Evolutionary conservation across 169 alveolate genomes (phyloP).

Genomic region (Neospora caninum): DNA sequence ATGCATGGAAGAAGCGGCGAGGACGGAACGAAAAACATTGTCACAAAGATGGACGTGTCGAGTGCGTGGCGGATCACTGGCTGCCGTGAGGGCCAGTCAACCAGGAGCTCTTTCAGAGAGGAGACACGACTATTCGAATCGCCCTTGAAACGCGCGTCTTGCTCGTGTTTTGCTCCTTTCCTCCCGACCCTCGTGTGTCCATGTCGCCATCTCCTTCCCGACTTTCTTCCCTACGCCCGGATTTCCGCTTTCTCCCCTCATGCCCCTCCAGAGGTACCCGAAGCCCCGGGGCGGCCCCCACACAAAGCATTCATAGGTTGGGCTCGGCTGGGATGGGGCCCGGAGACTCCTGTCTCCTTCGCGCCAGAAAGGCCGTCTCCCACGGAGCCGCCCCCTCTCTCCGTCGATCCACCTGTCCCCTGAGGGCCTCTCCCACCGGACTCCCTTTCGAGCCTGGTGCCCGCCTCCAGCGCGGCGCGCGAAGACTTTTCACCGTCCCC

Average conservation of each 20-base stretch:
- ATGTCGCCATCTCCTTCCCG: no score
- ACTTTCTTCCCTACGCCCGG: not conserved
- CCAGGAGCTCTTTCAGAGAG: no score
- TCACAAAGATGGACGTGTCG: no score
- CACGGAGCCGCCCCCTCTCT: not conserved
- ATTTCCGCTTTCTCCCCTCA: not conserved
- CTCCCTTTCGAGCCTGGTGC: not conserved
- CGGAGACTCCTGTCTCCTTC: not conserved
- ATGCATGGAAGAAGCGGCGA: no score
- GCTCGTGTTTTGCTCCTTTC: no score
- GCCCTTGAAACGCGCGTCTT: no score
- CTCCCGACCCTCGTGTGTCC: no score
- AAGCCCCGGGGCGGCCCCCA: not conserved
- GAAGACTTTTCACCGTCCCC: not conserved
- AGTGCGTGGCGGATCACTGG: no score
- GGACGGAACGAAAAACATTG: no score
- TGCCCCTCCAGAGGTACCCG: not conserved
- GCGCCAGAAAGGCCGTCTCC: not conserved
- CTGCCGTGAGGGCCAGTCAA: no score
- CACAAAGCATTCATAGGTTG: not conserved
- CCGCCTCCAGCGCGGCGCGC: not conserved
- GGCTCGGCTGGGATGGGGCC: not conserved
- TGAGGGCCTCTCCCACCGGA: not conserved
- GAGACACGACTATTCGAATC: no score
- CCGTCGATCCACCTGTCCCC: not conserved